A percentile compares a stretch with the other conserved stretches of the same genome.
Conservation (phyloP, 805 yeast species). For the Yarrowia yakushimensis region DNA sequence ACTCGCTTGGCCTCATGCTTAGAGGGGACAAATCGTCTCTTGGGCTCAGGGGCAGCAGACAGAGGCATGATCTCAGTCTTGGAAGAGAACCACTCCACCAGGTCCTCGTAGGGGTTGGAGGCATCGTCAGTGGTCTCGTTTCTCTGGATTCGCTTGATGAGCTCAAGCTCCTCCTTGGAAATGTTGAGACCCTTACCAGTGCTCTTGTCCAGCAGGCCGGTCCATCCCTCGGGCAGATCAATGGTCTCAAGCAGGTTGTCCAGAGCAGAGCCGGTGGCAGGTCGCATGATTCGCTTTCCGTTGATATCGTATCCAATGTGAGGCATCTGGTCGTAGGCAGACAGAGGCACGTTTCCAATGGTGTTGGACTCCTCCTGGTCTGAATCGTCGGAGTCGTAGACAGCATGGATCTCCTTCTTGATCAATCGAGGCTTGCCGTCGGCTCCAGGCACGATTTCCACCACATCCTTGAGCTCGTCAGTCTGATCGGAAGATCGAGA, state of each 20-base stretch:
- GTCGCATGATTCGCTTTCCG: slow-evolving; percentile 98
- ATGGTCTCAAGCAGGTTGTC: slow-evolving; percentile 85
- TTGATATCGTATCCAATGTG: slow-evolving; percentile 96
- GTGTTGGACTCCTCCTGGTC: slow-evolving; percentile 80
- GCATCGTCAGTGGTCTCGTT: slow-evolving; percentile 79
- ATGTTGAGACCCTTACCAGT: slow-evolving; percentile 84
- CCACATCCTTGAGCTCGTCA: slow-evolving; percentile 39
- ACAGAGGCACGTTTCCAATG: slow-evolving; percentile 87
- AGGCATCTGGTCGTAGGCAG: slow-evolving; percentile 95
- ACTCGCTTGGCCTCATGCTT: slow-evolving; percentile 94
- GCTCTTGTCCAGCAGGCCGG: slow-evolving; percentile 85
- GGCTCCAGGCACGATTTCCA: slow-evolving; percentile 37
- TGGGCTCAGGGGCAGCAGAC: slow-evolving; percentile 93
- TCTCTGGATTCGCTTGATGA: slow-evolving; percentile 78
- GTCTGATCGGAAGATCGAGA: slow-evolving; percentile 38
- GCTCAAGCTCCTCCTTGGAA: slow-evolving; percentile 80
- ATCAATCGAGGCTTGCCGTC: slow-evolving; percentile 80
- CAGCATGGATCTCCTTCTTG: slow-evolving; percentile 88
- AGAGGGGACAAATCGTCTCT: slow-evolving; percentile 93
- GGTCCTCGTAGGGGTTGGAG: slow-evolving; percentile 87
- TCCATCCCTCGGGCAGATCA: slow-evolving; percentile 98
- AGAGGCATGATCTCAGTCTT: slow-evolving; percentile 85
- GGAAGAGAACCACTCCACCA: slow-evolving; percentile 92
- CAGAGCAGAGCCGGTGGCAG: slow-evolving; percentile 93
- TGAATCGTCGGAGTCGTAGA: slow-evolving; percentile 91